phyloP scores from a whole-genome alignment of 495 filamentous ascomycete species.

The Hypoxylon crocopeplum region DNA sequence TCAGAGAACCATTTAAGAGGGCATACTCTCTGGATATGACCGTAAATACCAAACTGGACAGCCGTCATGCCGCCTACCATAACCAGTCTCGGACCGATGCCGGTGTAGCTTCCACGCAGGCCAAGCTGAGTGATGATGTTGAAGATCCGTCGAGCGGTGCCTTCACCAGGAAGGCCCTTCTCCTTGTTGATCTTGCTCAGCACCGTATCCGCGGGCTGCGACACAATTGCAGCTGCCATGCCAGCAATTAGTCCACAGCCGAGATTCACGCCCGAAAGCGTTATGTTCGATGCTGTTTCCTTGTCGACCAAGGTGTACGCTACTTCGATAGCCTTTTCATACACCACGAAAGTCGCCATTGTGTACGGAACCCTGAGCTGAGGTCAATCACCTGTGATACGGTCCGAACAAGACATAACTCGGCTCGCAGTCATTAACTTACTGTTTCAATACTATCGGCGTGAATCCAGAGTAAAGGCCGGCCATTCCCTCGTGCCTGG shows the following conservation, averaged over 20 bases:
- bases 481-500: slow-evolving; percentile 68
- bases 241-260: slow-evolving; percentile 83
- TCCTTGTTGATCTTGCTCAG: slow-evolving; percentile 93
- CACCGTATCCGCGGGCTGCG: slow-evolving; percentile 89
- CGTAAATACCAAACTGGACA: slow-evolving; percentile 86
- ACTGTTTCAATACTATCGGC: slow-evolving; percentile 78
- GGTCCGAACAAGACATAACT: neutral
- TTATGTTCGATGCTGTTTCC: slow-evolving; percentile 61
- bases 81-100: slow-evolving; percentile 79
- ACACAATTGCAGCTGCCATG: slow-evolving; percentile 85
- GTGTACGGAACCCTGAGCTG: slow-evolving; percentile 73
- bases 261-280: slow-evolving; percentile 78
- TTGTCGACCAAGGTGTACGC: slow-evolving; percentile 67
- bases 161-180: slow-evolving; percentile 78
- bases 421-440: slow-evolving; percentile 7
- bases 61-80: slow-evolving; percentile 77
- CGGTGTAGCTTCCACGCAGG: slow-evolving; percentile 73
- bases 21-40: slow-evolving; percentile 66
- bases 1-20: neutral
- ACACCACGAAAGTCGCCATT: slow-evolving; percentile 91
- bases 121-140: slow-evolving; percentile 84
- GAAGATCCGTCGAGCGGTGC: slow-evolving; percentile 73
- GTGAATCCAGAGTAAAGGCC: slow-evolving; percentile 80
- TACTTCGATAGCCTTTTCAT: slow-evolving; percentile 80
- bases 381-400: neutral